Conservation (phyloP, 148 eudicot genomes). For the Camellia lanceoleosa region DNA sequence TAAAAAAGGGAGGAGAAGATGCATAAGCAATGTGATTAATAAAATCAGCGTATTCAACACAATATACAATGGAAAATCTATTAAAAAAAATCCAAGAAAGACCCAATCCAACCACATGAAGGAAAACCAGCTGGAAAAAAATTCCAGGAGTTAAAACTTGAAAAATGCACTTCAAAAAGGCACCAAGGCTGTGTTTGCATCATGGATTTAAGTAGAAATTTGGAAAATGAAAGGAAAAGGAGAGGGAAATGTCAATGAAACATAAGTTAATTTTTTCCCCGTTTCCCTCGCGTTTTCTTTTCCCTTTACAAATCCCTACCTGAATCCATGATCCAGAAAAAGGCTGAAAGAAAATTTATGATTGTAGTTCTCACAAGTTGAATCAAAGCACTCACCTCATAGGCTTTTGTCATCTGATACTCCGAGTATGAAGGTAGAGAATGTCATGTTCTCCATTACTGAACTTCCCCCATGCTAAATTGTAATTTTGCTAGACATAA, state of each 20-base stretch:
- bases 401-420: not conserved
- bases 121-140: not conserved
- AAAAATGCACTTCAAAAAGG: not conserved
- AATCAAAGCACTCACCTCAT: slow-evolving; percentile 4
- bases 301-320: too few species aligned
- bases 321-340: too few species aligned
- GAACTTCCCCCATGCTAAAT: slow-evolving; percentile 13
- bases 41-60: not conserved
- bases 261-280: too few species aligned
- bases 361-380: not conserved
- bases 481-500: slow-evolving; percentile 33
- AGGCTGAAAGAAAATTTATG: not conserved
- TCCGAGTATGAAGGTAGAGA: not conserved
- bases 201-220: too few species aligned
- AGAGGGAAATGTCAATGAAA: too few species aligned
- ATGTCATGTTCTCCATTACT: not conserved
- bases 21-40: too few species aligned
- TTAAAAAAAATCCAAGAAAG: not conserved
- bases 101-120: not conserved
- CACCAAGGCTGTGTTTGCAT: too few species aligned
- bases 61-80: not conserved
- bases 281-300: too few species aligned
- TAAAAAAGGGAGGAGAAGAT: not conserved
- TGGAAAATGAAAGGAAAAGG: too few species aligned
- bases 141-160: not conserved